phyloP scores from a whole-genome alignment of 306 rosid species.

The Morella rubra region DNA sequence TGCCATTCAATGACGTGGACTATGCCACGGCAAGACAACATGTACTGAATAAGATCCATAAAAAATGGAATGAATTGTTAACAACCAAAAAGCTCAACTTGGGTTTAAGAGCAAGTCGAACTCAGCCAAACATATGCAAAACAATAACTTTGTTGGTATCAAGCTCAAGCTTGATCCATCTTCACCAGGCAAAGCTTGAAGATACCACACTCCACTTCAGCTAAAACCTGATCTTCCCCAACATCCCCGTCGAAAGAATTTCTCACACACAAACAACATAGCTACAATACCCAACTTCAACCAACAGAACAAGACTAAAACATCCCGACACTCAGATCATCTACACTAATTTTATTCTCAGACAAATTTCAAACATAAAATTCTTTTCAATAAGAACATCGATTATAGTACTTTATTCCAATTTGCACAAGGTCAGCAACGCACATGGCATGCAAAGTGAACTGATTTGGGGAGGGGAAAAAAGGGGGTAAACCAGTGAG shows the following conservation, averaged over 20 bases:
- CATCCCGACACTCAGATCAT: background rate
- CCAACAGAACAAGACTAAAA: background rate
- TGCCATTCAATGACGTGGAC: background rate
- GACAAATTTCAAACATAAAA: too few species aligned
- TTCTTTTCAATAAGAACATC: too few species aligned
- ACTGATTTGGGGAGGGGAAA: background rate
- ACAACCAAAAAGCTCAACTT: background rate
- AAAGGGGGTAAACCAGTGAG: background rate
- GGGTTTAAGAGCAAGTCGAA: background rate
- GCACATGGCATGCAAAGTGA: background rate
- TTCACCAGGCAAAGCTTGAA: background rate
- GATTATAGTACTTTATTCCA: background rate
- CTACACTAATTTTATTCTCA: too few species aligned
- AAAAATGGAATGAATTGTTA: too few species aligned
- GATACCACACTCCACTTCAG: background rate
- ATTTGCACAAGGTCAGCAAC: background rate
- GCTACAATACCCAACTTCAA: background rate
- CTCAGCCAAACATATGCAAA: constrained; percentile 5
- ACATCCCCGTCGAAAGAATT: background rate
- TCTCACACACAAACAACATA: background rate
- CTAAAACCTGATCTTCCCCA: background rate
- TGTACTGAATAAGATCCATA: background rate
- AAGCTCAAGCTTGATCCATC: background rate
- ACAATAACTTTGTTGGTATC: background rate
- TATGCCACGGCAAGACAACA: background rate